Evolutionary conservation across 495 filamentous ascomycete species (phyloP), one percentile per base, ranked within the genome.

Genomic region (Lineolata rhizophorae): DNA sequence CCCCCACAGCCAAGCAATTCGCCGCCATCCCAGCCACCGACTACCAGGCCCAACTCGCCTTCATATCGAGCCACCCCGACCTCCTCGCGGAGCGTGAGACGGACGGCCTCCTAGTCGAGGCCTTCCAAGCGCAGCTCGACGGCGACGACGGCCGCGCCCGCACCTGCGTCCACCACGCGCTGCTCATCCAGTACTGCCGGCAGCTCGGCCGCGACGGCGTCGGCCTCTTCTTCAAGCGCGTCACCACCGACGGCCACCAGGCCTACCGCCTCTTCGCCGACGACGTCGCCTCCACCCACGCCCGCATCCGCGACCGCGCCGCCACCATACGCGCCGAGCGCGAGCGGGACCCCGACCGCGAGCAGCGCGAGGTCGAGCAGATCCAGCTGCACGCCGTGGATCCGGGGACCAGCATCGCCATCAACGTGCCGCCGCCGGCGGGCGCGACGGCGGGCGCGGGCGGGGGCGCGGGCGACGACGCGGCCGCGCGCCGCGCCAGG

Each of bases 351-450:
- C 69, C 61, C 20, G 68, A 70, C 10, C 65, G 60, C 8, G 55
- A 47, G 18, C 43, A 40, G 2, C 65, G 56, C 20, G 77, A 74
- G 6, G 77, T 90, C n/a, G 85, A 95, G 57, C 85, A 93, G 49
- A 95, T 97, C 43, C 87, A 97, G 55, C 61, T 97, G 15, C 87
- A 97, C 48, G 84, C 87, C 11, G 82, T 95, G 15, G 83, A 95
- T 44, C 84, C 85, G 9, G 78, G 76, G 35, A 94, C 87, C 2
- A 71, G 72, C 31, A 95, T 97, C 46, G 82, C 78, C 52, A 94
- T 97, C 54, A 65, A 54, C 22, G 70, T 94, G 9, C 72, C 72
- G 22, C 68, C 79, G 16, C 8, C 17, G 4, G 17, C n/a, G 5
- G 8, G 5, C 9, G 8, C 6, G 8, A 6, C 6, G 4, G 22